phyloP scores from a whole-genome alignment of 192 early-diverging fungal genomes.

The Piromyces finnis region DNA sequence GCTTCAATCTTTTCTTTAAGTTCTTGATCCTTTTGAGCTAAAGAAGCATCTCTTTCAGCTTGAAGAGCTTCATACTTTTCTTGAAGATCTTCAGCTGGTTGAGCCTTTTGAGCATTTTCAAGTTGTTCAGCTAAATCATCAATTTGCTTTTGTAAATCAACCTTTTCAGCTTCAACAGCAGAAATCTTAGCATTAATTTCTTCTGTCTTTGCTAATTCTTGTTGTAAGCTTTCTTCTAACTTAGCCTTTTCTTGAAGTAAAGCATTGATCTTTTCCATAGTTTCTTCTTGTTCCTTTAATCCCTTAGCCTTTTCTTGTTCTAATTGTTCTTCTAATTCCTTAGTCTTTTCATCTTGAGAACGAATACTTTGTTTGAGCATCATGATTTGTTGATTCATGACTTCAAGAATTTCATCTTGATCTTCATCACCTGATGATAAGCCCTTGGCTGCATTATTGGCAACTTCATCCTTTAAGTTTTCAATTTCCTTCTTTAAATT shows the following conservation, averaged over 20 bases:
- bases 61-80: neutral
- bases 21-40: neutral
- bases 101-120: neutral
- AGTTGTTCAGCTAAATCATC: neutral
- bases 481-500: neutral
- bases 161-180: neutral
- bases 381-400: neutral
- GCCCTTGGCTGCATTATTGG: neutral
- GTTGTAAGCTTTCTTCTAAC: neutral
- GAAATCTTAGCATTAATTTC: neutral
- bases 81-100: neutral
- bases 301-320: neutral
- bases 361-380: neutral
- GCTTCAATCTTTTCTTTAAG: neutral
- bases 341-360: neutral
- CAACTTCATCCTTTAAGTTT: neutral
- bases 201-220: neutral
- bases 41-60: neutral
- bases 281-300: neutral
- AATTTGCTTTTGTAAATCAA: neutral
- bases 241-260: neutral
- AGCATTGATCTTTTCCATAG: neutral
- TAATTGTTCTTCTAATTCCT: neutral
- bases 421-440: neutral
- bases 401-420: neutral